Evolutionary conservation across 768 basidiomycete species (phyloP).

Genomic region (Russula sp.): DNA sequence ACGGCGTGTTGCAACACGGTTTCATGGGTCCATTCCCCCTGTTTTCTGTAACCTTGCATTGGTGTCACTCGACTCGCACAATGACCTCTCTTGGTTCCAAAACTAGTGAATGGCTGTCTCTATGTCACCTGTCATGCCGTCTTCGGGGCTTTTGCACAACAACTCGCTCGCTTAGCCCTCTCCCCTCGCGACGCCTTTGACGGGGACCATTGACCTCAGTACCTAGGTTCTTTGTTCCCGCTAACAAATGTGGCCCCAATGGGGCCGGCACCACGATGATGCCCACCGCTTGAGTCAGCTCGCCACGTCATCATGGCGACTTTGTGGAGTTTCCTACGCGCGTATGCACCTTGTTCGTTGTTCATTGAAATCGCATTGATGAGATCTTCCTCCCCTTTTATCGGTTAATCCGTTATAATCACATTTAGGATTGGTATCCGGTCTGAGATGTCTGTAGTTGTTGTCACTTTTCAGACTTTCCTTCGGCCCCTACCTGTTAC

Average conservation of each 20-base stretch:
- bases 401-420: background rate
- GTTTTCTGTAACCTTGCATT: background rate
- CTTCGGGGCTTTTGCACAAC: background rate
- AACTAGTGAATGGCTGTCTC: background rate
- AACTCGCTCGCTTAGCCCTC: constrained; percentile 1
- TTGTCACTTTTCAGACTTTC: background rate
- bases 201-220: background rate
- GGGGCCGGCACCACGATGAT: background rate
- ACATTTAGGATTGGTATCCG: background rate
- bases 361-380: constrained; percentile 4
- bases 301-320: constrained; percentile 20
- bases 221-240: background rate
- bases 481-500: background rate
- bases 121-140: background rate
- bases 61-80: background rate
- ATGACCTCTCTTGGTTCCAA: constrained; percentile 3
- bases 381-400: background rate
- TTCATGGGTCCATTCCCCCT: background rate
- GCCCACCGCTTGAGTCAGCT: background rate
- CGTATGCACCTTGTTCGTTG: background rate
- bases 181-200: background rate
- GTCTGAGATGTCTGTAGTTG: background rate
- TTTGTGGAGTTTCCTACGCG: background rate
- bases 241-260: constrained; percentile 1
- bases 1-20: background rate